Evolutionary conservation across 352 stramenopile species (phyloP).

Genomic region (Pythium chondricola): DNA sequence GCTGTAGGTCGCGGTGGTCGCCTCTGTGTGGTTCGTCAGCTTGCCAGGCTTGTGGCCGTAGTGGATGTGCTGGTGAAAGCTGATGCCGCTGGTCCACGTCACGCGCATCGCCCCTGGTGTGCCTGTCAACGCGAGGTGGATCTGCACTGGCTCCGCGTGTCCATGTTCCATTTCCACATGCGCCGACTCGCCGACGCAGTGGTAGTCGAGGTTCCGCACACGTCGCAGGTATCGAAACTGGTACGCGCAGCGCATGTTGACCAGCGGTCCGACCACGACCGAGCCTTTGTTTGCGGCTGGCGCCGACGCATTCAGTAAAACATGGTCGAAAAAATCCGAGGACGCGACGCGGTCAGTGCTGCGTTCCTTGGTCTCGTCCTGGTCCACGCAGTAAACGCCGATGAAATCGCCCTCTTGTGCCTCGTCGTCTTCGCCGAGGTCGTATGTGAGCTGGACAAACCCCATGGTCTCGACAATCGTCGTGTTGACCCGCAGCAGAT

Average conservation of each 20-base stretch:
- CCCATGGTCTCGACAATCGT: constrained; percentile 27
- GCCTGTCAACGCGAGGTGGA: constrained; percentile 26
- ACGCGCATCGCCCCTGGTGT: constrained; percentile 28
- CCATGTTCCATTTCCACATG: constrained; percentile 26
- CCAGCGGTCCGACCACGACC: constrained; percentile 31
- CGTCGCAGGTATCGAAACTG: constrained; percentile 31
- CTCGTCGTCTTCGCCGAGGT: background rate
- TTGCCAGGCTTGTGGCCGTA: constrained; percentile 10
- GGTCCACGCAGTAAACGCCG: constrained; percentile 31
- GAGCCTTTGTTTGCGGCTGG: constrained; percentile 2
- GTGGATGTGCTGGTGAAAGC: constrained; percentile 14
- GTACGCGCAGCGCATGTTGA: constrained; percentile 45
- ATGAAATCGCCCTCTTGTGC: constrained; percentile 22
- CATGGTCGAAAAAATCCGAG: constrained; percentile 28
- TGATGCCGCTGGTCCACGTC: constrained; percentile 29
- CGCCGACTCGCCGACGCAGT: constrained; percentile 16
- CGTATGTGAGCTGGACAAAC: constrained; percentile 17
- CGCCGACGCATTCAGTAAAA: constrained; percentile 10
- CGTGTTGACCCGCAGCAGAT: constrained; percentile 22
- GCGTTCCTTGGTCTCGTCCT: constrained; percentile 7
- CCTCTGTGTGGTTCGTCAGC: constrained; percentile 6
- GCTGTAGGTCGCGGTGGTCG: constrained; percentile 16
- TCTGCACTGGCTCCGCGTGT: constrained; percentile 26
- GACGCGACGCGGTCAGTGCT: background rate
- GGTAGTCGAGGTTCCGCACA: constrained; percentile 11